Percentiles rank a stretch among this genome's conserved stretches.
Conservation (phyloP, 768 basidiomycete genomes). For the Suillus subluteus region DNA sequence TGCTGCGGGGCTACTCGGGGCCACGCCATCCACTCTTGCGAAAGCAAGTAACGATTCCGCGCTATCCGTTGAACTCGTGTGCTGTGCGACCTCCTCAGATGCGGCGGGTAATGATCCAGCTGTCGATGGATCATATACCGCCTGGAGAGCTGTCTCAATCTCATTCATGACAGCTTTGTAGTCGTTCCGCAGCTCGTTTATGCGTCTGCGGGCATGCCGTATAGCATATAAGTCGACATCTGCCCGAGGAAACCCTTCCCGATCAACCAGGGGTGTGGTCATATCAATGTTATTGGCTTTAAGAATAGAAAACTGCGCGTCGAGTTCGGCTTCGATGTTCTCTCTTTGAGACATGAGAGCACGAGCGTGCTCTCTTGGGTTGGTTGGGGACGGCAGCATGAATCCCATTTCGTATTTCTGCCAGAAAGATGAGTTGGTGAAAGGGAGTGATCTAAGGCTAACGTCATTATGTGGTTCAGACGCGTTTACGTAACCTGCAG, state of each 20-base stretch:
- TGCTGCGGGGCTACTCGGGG: constrained; percentile 80
- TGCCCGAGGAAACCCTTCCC: constrained; percentile 86
- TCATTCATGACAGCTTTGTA: constrained; percentile 62
- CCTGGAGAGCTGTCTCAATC: constrained; percentile 70
- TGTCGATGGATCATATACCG: constrained; percentile 59
- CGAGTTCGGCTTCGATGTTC: constrained; percentile 72
- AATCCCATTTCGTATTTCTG: constrained; percentile 43
- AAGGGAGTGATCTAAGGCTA: not conserved
- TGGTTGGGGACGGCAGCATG: constrained; percentile 47
- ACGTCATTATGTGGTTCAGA: not conserved
- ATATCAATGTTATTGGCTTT: constrained; percentile 65
- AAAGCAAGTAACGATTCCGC: constrained; percentile 50
- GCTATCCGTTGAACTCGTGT: constrained; percentile 7
- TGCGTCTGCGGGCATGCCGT: constrained; percentile 69
- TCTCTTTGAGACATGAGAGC: constrained; percentile 71
- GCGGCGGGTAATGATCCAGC: constrained; percentile 20
- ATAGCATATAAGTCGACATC: constrained; percentile 87
- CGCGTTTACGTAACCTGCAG: not conserved
- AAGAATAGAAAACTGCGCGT: constrained; percentile 63
- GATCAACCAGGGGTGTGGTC: constrained; percentile 77
- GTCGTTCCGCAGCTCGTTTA: constrained; percentile 86
- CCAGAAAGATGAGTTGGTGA: not conserved
- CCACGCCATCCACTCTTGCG: constrained; percentile 81
- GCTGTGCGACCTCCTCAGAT: constrained; percentile 19
- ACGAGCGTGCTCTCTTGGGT: constrained; percentile 59